These are phyloP conservation scores for Corylus heterophylla DNA, from an alignment of 306 rosid genomes.

Conservation along the genomic window DNA sequence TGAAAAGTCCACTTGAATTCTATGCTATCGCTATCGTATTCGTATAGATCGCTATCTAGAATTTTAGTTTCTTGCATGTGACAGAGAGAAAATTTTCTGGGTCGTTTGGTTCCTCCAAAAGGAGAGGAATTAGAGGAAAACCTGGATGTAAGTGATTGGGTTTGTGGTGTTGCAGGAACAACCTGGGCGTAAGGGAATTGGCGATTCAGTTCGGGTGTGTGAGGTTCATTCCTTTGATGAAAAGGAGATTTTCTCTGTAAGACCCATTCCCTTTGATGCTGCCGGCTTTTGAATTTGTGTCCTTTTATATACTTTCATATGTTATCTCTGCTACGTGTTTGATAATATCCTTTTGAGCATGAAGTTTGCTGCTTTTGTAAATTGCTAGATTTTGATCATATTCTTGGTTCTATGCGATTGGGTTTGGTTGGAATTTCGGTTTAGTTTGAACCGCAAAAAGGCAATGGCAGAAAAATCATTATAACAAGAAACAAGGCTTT, in stretches of 20 bases:
- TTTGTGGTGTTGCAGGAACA: too few relatives aligned
- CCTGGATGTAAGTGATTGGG: too few relatives aligned
- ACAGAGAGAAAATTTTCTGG: too few relatives aligned
- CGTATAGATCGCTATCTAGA: too few relatives aligned
- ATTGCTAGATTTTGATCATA: background rate
- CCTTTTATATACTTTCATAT: background rate
- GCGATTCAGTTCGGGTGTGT: conserved; percentile 13
- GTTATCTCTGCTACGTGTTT: conserved; percentile 27
- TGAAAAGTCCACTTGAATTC: too few relatives aligned
- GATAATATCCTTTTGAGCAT: conserved; percentile 34
- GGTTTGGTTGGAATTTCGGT: too few relatives aligned
- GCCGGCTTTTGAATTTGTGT: background rate
- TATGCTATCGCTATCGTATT: too few relatives aligned
- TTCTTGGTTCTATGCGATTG: too few relatives aligned
- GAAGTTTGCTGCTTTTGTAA: background rate
- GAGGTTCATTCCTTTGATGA: conserved; percentile 64
- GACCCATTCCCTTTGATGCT: conserved; percentile 24
- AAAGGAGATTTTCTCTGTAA: conserved; percentile 69
- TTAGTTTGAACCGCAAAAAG: conserved; percentile 45
- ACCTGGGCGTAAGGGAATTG: too few relatives aligned
- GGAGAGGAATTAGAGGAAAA: too few relatives aligned
- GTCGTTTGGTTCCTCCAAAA: too few relatives aligned
- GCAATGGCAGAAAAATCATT: conserved; percentile 9
- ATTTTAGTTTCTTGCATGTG: too few relatives aligned
- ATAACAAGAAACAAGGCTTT: conserved; percentile 78